A percentile compares a stretch with the other conserved stretches of the same genome.
Evolutionary conservation across 192 early-diverging fungal genomes (phyloP).

Genomic region (Coemansia sp.): DNA sequence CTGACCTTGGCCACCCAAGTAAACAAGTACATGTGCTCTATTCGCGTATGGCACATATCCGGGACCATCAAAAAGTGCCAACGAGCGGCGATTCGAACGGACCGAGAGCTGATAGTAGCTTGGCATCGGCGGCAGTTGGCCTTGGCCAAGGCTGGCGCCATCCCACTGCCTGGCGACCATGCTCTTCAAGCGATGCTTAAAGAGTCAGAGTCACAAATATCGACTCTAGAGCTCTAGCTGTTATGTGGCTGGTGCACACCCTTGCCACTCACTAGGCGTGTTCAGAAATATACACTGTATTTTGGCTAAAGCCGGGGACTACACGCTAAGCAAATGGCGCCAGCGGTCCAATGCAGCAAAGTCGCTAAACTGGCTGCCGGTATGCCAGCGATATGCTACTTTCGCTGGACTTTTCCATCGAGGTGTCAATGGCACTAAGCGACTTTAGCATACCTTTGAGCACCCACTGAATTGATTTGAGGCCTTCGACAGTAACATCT

Average conservation of each 20-base stretch:
- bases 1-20: constrained; percentile 17
- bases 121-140: constrained; percentile 22
- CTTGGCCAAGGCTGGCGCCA: constrained; percentile 6
- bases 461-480: constrained; percentile 25
- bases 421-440: neutral
- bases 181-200: constrained; percentile 16
- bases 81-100: constrained; percentile 24
- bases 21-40: constrained; percentile 14
- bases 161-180: neutral
- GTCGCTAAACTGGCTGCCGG: neutral
- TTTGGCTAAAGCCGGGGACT: too few relatives aligned
- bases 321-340: too few relatives aligned
- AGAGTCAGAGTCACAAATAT: constrained; percentile 37
- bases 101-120: constrained; percentile 31
- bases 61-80: constrained; percentile 51
- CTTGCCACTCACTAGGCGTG: too few relatives aligned
- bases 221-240: constrained; percentile 32
- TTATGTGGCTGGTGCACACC: too few relatives aligned
- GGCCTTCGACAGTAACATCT: constrained; percentile 10
- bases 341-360: too few relatives aligned
- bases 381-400: neutral
- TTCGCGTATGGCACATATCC: constrained; percentile 36
- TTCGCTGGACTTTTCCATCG: neutral
- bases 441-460: constrained; percentile 14
- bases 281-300: too few relatives aligned